Base-by-base conservation (phyloP, 805 yeast species). In the Phaffomyces thermotolerans region DNA sequence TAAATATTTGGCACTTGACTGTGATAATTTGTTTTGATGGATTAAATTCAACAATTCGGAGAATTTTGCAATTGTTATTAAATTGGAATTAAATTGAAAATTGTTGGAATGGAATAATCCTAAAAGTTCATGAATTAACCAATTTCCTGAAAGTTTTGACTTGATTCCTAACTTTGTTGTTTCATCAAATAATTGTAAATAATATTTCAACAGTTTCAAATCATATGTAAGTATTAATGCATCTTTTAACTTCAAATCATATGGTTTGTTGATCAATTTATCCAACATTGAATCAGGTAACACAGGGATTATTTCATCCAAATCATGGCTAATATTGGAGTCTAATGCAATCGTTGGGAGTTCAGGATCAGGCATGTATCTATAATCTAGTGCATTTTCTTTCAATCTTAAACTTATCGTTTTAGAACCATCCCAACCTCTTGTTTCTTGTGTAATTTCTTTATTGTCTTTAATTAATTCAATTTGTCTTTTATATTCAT, bases 311-410 rank as follows among this genome's bases (percentile, higher is more conserved):
- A 52, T 38, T 4, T 54, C 47, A 12, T 60, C 53, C 0, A 84
- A 66, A 2, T 72, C 67, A 0, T 64, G 52, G 0, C 73, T 55
- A 5, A 81, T 71, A 0, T 58, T 57, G 2, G 63, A 44, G 33
- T 73, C 66, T 3, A 91, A 59, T 14, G 54, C 46, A 4, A 90
- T 63, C 1, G 65, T 61, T 0, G 93, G 89, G 27, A 93, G 65
- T 60, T 93, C 99, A 2, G 95, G 86, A 60, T 93, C 99, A 0
- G 98, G 96, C 73, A 91, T 82, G 58, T 89, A 93, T 54, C 98
- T 69, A 63, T 93, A 93, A 62, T 93, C 99, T 12, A 85, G 73
- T 0, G 86, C 75, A 34, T 76, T 75, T 59, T 91, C 97, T 56
- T 93, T 93, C 4, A 76, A 69, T 57, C 99, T 75, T 40, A 84